Evolutionary conservation across 108 stramenopile species (phyloP), one percentile per base, ranked within the genome.

Genomic region (Pseudonitzschia multistriata): DNA sequence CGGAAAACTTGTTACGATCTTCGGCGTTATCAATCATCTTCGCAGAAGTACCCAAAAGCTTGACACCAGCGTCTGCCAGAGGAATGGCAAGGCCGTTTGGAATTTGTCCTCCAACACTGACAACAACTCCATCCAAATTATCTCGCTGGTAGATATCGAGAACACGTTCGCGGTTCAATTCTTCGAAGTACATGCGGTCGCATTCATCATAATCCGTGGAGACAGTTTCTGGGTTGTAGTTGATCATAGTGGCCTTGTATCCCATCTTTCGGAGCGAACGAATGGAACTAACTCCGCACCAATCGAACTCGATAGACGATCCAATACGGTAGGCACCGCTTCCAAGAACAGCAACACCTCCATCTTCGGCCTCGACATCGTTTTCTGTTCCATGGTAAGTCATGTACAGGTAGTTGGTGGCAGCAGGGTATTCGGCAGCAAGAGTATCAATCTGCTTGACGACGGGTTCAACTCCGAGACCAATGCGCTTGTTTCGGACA

Each of bases 221-320:
- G n/a, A 99, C 98, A 50, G 98, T 99, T 72, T 99, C 98, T 24
- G 98, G 98, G 90, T 99, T 99, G 86, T 98, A 97, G 88, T 99
- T 99, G 66, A 99, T 85, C 88, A 98, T 88, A 42, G 91, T 93
- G 31, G 89, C 83, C 78, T 91, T 85, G 81, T 82, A 82, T 60
- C 97, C 97, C 54, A 94, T 76, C 68, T 90, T 71, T 45, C 97
- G 89, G 54, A 99, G 89, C 49, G 96, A 73, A 17, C 98, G 88
- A 77, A 98, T 96, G 60, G 95, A 91, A 71, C 90, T 92, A 28
- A 99, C 98, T 66, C 90, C 97, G 80, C 98, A 99, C 98, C 98
- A 99, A 72, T 99, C 98, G 67, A 99, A 99, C 79, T 99, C 98
- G 59, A 99, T 97, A 22, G 91, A 93, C 66, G 94, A 95, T 22